A percentile compares a stretch with the other conserved stretches of the same genome.
Conservation (phyloP, 345 rosid species). For the Dovyalis caffra region DNA sequence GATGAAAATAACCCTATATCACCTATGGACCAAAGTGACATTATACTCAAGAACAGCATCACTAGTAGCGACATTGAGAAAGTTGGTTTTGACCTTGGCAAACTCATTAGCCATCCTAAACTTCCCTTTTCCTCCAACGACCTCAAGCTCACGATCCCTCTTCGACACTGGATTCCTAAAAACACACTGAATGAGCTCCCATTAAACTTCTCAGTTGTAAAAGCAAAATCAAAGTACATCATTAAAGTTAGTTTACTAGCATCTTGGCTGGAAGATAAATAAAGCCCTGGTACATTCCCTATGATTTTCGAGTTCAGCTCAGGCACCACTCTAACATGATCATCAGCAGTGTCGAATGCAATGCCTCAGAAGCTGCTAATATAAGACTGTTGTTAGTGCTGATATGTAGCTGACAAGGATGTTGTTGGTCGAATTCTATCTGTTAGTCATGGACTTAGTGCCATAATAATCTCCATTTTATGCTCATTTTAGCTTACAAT, state of each 20-base stretch:
- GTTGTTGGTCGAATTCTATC: no score
- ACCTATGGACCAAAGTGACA: conserved; percentile 45
- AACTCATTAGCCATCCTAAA: conserved; percentile 25
- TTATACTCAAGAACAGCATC: conserved; percentile 61
- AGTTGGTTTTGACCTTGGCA: conserved; percentile 9
- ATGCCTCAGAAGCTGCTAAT: no score
- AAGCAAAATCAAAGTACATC: conserved; percentile 3
- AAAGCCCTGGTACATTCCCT: conserved; percentile 23
- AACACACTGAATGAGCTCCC: conserved; percentile 27
- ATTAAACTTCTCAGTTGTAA: conserved; percentile 9
- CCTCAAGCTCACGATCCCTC: conserved; percentile 23
- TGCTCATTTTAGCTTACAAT: no score
- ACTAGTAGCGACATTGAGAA: conserved; percentile 29
- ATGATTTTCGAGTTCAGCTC: conserved; percentile 5
- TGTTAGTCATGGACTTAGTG: no score
- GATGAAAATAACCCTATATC: no score
- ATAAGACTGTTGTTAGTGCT: no score
- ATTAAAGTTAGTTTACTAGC: background rate
- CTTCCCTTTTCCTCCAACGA: conserved; percentile 33
- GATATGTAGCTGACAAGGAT: no score
- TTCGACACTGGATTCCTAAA: conserved; percentile 15
- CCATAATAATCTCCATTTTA: no score
- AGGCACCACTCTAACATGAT: conserved; percentile 18
- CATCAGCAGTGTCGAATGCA: background rate
- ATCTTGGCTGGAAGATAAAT: conserved; percentile 12